Base-by-base conservation (phyloP, 768 basidiomycete species). In the Leccinum pellstonianum region DNA sequence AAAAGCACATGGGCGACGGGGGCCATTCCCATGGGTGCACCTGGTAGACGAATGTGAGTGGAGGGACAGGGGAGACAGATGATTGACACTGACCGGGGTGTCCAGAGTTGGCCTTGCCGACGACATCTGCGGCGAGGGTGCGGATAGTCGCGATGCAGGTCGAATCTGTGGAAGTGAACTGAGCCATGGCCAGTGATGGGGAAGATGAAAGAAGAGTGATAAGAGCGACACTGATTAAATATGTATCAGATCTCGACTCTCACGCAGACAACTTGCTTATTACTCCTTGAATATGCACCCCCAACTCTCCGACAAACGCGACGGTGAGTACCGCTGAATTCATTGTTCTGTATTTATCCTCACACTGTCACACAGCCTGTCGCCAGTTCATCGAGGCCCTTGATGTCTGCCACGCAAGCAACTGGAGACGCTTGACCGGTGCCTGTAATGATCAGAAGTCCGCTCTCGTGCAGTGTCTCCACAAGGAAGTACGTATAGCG, bases 1-100 rank as follows among this genome's bases (percentile, higher is more conserved):
- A 90, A 93, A 14, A 94, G 82, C 57, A 93, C 78, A 64, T 93
- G 91, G 57, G 91, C 83, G 49, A 79, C 88, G 31, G 92, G 91
- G 3, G 92, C 92, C 90, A 95, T 85, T 65, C 93, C 94, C 93
- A 96, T 89, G 27, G 94, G 94, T 46, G 95, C 95, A 75, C 92
- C 92, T 90, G 66, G 48, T 5, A 33, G 12, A 23, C 1, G 25
- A 7, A 46, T 52, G 61, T 64, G 52, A 56, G 48, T 52, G 48
- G 68, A 63, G 19, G 29, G 31, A 9, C 17, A 4, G 19, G 23
- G 1, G 4, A 4, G 14, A 10, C 10, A 14, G 46, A 47, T 11
- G 21, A n/a, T 3, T 9, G 21, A n/a, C 4, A 11, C 53, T 57
- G 19, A 64, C 93, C 93, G 62, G 92, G 94, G 76, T 95, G 94